Conservation (phyloP, 2,329 filamentous ascomycete genomes). For the Hypoxylon sp. region DNA sequence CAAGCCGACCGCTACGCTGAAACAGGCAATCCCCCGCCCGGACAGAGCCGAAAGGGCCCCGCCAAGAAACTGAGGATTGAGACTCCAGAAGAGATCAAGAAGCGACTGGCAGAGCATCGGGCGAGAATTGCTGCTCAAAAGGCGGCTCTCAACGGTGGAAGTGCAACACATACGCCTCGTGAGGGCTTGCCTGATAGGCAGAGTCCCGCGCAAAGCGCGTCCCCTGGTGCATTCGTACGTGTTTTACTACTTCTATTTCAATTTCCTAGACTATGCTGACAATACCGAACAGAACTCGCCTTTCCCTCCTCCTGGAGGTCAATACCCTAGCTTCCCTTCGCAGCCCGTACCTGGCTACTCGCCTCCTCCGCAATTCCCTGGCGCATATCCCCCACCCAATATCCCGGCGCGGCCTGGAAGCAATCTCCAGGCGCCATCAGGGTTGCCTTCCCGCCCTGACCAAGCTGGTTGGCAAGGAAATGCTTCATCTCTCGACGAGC, state of each 20-base stretch:
- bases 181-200: conserved; percentile 60
- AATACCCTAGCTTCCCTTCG: conserved; percentile 59
- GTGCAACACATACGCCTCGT: conserved; percentile 64
- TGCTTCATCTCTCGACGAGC: conserved; percentile 64
- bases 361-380: conserved; percentile 57
- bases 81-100: conserved; percentile 82
- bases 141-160: conserved; percentile 68
- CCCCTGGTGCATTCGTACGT: conserved; percentile 73
- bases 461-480: conserved; percentile 56
- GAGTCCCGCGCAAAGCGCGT: conserved; percentile 67
- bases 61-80: conserved; percentile 82
- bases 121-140: conserved; percentile 75
- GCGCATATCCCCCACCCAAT: conserved; percentile 59
- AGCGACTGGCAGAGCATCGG: conserved; percentile 82
- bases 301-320: conserved; percentile 61
- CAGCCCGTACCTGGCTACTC: conserved; percentile 54
- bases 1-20: conserved; percentile 85
- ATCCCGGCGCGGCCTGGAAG: conserved; percentile 65
- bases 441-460: conserved; percentile 63
- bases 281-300: conserved; percentile 57
- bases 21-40: conserved; percentile 86
- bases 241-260: conserved; percentile 13
- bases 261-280: conserved; percentile 24
- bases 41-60: conserved; percentile 74
- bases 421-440: conserved; percentile 58